A percentile compares a stretch with the other conserved stretches of the same genome.
These are phyloP conservation scores for Penstemon newberryi DNA, from an alignment of 257 asterid genomes.

Conservation along the genomic window DNA sequence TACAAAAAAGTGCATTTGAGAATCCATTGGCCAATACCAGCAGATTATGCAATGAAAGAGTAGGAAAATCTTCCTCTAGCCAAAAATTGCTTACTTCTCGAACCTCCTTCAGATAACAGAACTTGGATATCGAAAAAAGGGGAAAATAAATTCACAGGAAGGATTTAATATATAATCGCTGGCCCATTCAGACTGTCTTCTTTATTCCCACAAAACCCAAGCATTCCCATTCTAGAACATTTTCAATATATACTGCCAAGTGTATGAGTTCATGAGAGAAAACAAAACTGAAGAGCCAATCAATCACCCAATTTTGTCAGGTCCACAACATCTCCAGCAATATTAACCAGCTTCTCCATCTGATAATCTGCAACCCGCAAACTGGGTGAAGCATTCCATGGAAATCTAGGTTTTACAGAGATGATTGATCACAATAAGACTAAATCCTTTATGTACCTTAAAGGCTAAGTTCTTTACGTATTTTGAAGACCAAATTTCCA, in stretches of 20 bases:
- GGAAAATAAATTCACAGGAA: conserved; percentile 28
- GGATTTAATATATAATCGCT: conserved; percentile 26
- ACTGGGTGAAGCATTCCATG: conserved; percentile 52
- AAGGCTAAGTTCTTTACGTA: conserved; percentile 18
- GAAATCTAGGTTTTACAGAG: conserved; percentile 52
- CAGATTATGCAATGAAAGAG: conserved; percentile 28
- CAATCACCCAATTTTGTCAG: conserved; percentile 40
- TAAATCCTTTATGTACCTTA: conserved; percentile 30
- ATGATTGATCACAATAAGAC: conserved; percentile 35
- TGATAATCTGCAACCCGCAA: conserved; percentile 52
- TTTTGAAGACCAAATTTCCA: not conserved
- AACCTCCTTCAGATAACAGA: conserved; percentile 29
- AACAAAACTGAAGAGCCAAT: conserved; percentile 7
- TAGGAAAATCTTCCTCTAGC: conserved; percentile 31
- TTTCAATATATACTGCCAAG: conserved; percentile 34
- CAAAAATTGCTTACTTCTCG: conserved; percentile 32
- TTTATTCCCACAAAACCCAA: conserved; percentile 30
- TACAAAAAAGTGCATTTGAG: conserved; percentile 26
- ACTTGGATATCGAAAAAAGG: conserved; percentile 26
- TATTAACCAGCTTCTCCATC: conserved; percentile 52
- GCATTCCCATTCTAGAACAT: conserved; percentile 30
- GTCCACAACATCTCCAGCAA: conserved; percentile 48
- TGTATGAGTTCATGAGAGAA: conserved; percentile 22
- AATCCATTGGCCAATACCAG: conserved; percentile 25
- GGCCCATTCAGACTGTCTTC: conserved; percentile 29